These are phyloP conservation scores for Clavispora santaluciae DNA, from an alignment of 805 yeast genomes.

Conservation along the genomic window DNA sequence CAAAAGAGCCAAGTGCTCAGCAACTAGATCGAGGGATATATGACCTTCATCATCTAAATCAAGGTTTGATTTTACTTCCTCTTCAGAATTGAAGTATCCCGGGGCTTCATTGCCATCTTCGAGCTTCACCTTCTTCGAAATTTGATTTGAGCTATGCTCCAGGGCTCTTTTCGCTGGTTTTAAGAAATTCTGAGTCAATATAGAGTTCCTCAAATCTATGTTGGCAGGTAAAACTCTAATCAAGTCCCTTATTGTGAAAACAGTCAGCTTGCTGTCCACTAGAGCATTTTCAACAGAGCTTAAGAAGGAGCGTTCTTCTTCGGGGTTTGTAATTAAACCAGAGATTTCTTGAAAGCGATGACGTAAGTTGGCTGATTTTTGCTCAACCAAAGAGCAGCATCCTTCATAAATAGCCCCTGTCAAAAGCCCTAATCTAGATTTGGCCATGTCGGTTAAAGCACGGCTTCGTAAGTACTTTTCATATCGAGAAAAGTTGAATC, in stretches of 20 bases:
- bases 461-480: conserved; percentile 60
- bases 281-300: conserved; percentile 27
- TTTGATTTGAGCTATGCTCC: conserved; percentile 1
- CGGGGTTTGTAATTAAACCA: conserved; percentile 51
- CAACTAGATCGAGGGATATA: conserved; percentile 34
- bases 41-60: conserved; percentile 14
- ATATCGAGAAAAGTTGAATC: conserved; percentile 62
- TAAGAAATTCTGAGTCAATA: conserved; percentile 37
- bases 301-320: conserved; percentile 24
- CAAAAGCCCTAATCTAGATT: conserved; percentile 64
- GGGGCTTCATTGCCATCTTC: conserved; percentile 21
- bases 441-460: conserved; percentile 59
- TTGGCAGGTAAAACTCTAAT: conserved; percentile 33
- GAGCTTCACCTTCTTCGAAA: conserved; percentile 37
- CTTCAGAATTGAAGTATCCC: background rate
- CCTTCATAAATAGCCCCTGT: conserved; percentile 60
- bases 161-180: conserved; percentile 26
- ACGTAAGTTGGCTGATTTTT: conserved; percentile 39
- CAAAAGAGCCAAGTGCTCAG: conserved; percentile 67
- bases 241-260: conserved; percentile 30
- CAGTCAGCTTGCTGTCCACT: conserved; percentile 33
- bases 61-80: background rate
- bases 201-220: conserved; percentile 42
- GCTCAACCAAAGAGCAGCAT: conserved; percentile 57
- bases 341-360: conserved; percentile 40